A percentile compares a stretch with the other conserved stretches of the same genome.
These are phyloP conservation scores for Centrapalus pauciflorus DNA, from an alignment of 129 eudicot species.

Conservation along the genomic window DNA sequence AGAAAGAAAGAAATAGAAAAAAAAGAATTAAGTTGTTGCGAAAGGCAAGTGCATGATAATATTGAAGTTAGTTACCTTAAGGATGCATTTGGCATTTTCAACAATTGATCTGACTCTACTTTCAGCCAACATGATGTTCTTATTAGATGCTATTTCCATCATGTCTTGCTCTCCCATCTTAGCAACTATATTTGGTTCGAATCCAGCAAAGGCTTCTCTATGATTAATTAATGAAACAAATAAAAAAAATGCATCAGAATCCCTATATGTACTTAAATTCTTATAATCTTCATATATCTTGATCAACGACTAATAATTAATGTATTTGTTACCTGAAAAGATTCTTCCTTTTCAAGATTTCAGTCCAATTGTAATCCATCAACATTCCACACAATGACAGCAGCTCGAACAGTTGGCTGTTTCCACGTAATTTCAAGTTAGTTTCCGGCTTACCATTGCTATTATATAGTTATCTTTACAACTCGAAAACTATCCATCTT, in stretches of 20 bases:
- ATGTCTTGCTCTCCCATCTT: conserved; percentile 84
- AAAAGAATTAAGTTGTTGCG: too few species aligned
- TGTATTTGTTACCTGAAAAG: conserved; percentile 52
- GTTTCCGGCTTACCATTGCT: not conserved
- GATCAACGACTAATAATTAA: too few species aligned
- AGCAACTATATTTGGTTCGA: conserved; percentile 68
- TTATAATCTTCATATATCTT: not conserved
- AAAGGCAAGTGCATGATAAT: too few species aligned
- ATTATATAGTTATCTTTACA: not conserved
- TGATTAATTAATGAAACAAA: not conserved
- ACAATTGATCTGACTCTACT: conserved; percentile 86
- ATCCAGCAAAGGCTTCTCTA: conserved; percentile 89
- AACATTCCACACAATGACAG: conserved; percentile 91
- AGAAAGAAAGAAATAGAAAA: too few species aligned
- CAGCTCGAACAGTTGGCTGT: conserved; percentile 89
- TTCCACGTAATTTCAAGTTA: conserved; percentile 2
- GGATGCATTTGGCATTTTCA: conserved; percentile 94
- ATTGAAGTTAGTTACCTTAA: conserved; percentile 52
- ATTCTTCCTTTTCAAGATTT: conserved; percentile 70
- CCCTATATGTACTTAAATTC: not conserved
- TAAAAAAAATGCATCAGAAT: not conserved
- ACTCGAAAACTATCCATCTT: not conserved
- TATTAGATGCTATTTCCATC: conserved; percentile 61
- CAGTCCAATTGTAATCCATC: conserved; percentile 99
- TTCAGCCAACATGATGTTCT: conserved; percentile 67